Base-by-base conservation (phyloP, 2,329 filamentous ascomycete species). In the Xylaria sp. region DNA sequence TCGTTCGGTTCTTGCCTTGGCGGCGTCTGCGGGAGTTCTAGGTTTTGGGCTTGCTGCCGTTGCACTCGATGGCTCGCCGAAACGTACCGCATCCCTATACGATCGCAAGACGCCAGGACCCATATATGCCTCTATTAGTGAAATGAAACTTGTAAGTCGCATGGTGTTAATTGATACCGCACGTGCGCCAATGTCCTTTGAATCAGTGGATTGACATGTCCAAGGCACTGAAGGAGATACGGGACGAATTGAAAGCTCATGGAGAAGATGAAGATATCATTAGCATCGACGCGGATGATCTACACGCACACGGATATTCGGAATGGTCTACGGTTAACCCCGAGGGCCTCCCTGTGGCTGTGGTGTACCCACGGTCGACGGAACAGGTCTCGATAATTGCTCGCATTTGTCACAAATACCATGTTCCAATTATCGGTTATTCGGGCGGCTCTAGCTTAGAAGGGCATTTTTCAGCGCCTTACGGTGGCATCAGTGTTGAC, bases 381-480 rank as follows among this genome's bases (percentile, higher is more conserved):
- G 83, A 86, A 66, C 84, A 91, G 69, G 89, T 91, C 25, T 85
- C 88, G 1, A 76, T 80, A 46, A 88, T 91, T 68, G 87, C 87
- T 1, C 84, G 90, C 72, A 85, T 94, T 64, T 97, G 94, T 81
- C 86, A 92, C 81, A 91, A 91, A 78, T 91, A 94, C 80, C 90
- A 87, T 18, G 88, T 97, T 63, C 94, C 94, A 1, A 92, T 97
- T 82, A 92, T 96, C 69, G 91, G 93, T 0, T 97, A 92, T 78
- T 96, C 93, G 0, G 94, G 94, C 2, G 94, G 94, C 15, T 92
- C 93, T 0, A 95, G 92, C 73, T 84, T 98, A 0, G 94, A 98
- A 80, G 94, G 92, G 15, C 96, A 97, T 79, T 97, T 97, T 80
- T 92, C 93, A 0, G 93, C 94, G 15, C 93, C 94, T 0, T 92